Base-by-base conservation (phyloP, 164 flowering plant genomes). In the Houttuynia cordata region DNA sequence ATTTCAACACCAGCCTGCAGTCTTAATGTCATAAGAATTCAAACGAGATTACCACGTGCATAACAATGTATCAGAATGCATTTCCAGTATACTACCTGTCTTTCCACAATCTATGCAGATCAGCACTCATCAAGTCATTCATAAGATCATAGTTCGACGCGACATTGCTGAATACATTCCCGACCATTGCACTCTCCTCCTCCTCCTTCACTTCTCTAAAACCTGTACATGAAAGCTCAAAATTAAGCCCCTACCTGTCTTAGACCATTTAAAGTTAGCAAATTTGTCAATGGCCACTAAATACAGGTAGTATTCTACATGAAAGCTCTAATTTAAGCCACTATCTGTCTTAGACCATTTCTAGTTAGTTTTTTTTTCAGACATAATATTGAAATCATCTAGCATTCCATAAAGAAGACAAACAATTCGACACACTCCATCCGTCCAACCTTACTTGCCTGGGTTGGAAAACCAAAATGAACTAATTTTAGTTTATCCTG, bases 51-150 rank as follows among this genome's bases (percentile, higher is more conserved):
- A 20, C 19, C 7, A 23, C 62, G 22, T 13, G 7, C 14, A 42
- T 30, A 30, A 6, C 37, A 30, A 30, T 22, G 18, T 21, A 50
- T 39, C 9, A 54, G 15, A 59, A 51, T 59, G 51, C 14, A 49
- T 58, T 25, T 13, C n/a, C 49, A 34, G 30, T 57, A 37, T 21
- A 74, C 67, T 52, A 92, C 97, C 97, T 94, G 60, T 94, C 96
- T 80, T 94, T 94, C 97, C 99, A 94, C 42, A 88, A 73, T 66
- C 97, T 79, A 69, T 94, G 99, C 53, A 94, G 63, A 25, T 97
- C 97, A 68, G 53, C 88, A 70, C 97, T 94, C 99, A 94, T 94
- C 60, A 94, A 53, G 75, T 94, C 99, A 77, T 94, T 94, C 99
- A 94, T 94, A 51, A 94, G 73, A 71, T 94, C 99, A 70, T 91